These are phyloP conservation scores for Suillus occidentalis DNA, from an alignment of 768 basidiomycete genomes.

Conservation along the genomic window DNA sequence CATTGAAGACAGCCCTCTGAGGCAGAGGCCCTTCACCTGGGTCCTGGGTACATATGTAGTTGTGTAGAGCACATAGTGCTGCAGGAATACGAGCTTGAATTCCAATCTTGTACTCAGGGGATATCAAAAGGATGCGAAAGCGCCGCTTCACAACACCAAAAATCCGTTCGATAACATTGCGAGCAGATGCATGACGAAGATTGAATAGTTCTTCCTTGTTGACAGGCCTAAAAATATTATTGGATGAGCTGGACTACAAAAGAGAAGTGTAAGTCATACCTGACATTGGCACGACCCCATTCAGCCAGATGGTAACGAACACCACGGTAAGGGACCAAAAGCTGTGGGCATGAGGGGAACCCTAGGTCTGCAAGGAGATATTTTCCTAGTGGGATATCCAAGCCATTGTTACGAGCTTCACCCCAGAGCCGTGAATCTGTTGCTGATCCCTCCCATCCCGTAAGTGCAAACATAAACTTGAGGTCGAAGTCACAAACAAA, in stretches of 20 bases:
- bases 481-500: too few species aligned
- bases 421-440: neutral
- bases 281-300: too few species aligned
- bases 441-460: slow-evolving; percentile 20
- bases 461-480: slow-evolving; percentile 13
- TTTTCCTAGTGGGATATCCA: slow-evolving; percentile 7
- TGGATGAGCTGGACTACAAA: too few species aligned
- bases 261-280: too few species aligned
- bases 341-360: slow-evolving; percentile 15
- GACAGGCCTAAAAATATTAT: slow-evolving; percentile 21
- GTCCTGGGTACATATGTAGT: neutral
- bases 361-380: slow-evolving; percentile 16
- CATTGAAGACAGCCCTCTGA: too few species aligned
- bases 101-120: neutral
- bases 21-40: too few species aligned
- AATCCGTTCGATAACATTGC: slow-evolving; percentile 40
- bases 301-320: neutral
- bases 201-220: slow-evolving; percentile 43
- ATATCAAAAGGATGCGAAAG: slow-evolving; percentile 18
- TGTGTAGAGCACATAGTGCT: neutral
- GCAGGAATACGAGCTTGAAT: too few species aligned
- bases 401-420: neutral
- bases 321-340: slow-evolving; percentile 30
- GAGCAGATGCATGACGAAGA: slow-evolving; percentile 38
- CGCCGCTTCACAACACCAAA: slow-evolving; percentile 38